phyloP scores from a whole-genome alignment of 2,329 filamentous ascomycete species.

The Alternaria sp. region DNA sequence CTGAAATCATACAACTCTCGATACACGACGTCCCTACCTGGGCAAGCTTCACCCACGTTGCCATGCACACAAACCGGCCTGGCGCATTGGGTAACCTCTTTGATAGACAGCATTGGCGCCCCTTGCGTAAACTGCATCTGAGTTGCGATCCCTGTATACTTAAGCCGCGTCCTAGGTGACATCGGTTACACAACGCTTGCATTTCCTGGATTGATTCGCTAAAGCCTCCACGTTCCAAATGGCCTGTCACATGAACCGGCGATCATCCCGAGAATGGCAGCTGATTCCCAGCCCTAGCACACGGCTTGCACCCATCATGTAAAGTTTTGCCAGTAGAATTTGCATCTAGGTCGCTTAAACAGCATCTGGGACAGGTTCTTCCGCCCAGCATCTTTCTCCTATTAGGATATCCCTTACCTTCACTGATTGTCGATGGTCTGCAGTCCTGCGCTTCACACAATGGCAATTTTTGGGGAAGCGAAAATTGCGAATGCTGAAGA shows the following conservation, averaged over 20 bases:
- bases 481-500: slow-evolving; percentile 22
- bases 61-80: too few relatives aligned
- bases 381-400: background rate
- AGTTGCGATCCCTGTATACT: background rate
- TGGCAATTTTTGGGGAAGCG: slow-evolving; percentile 8
- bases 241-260: background rate
- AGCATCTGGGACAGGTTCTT: background rate
- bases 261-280: background rate
- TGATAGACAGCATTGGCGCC: background rate
- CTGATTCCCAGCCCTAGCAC: background rate
- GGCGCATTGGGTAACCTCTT: background rate
- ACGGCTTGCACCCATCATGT: background rate
- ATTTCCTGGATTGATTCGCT: background rate
- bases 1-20: background rate
- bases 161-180: background rate
- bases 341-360: background rate
- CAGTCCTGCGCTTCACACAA: background rate
- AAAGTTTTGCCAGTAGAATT: background rate
- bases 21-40: background rate
- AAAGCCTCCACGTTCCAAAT: background rate
- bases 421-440: background rate
- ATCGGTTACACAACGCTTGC: background rate
- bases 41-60: background rate
- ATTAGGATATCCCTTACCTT: background rate
- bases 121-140: background rate